A percentile compares a stretch with the other conserved stretches of the same genome.
These are phyloP conservation scores for Metschnikowia kofuensis DNA, from an alignment of 805 yeast species.

Conservation along the genomic window DNA sequence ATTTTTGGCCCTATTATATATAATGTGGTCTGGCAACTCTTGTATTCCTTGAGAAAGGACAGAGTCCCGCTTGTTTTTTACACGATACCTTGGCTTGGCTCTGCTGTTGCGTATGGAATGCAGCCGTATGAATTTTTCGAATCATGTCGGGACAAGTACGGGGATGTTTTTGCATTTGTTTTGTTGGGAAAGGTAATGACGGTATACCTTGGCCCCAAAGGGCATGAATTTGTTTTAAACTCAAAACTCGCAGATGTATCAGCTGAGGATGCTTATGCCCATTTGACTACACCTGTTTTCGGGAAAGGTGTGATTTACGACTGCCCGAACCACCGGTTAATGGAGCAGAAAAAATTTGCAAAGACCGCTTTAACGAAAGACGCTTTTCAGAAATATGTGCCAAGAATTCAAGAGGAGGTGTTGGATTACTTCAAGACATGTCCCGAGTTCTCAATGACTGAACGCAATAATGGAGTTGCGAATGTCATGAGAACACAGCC, in stretches of 20 bases:
- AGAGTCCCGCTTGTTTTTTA: conserved; percentile 88
- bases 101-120: conserved; percentile 86
- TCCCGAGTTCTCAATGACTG: conserved; percentile 42
- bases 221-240: conserved; percentile 94
- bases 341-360: conserved; percentile 98
- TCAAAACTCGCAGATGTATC: conserved; percentile 85
- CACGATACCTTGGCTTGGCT: conserved; percentile 95
- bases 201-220: conserved; percentile 94
- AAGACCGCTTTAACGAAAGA: conserved; percentile 85
- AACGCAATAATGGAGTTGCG: conserved; percentile 44
- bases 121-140: conserved; percentile 90
- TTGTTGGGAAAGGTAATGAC: conserved; percentile 91
- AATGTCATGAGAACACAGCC: conserved; percentile 85
- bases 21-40: conserved; percentile 62
- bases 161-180: conserved; percentile 90
- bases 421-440: conserved; percentile 58
- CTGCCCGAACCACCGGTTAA: conserved; percentile 87
- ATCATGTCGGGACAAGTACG: conserved; percentile 73
- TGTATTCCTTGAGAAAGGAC: conserved; percentile 71
- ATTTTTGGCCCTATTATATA: conserved; percentile 59
- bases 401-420: conserved; percentile 79
- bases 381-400: conserved; percentile 82
- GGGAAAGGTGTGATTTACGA: conserved; percentile 98
- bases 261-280: conserved; percentile 95
- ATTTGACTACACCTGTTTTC: conserved; percentile 98